Base-by-base conservation (phyloP, 106 monocot species). In the Xerophyta viscosa region DNA sequence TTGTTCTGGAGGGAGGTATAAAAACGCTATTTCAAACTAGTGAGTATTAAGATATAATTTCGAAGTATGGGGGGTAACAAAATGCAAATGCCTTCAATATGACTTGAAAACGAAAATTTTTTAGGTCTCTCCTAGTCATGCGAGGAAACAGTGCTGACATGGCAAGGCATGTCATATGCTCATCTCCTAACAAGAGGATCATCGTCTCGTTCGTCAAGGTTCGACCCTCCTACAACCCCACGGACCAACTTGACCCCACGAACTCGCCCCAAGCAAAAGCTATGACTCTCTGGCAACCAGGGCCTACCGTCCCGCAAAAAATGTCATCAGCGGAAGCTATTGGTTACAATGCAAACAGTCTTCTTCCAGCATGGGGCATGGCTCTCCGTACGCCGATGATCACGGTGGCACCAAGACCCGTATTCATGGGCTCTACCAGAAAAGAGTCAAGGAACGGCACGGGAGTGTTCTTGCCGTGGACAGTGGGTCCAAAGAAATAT, bases 91-190 rank as follows among this genome's bases (percentile, higher is more conserved):
- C 43, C 15, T 29, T 15, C 11, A 1, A 8, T 39, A 7, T 12
- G 39, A 2, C 2, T 15, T 39, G 39, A 39, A 12, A 39, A 1
- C 6, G 39, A 10, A 39, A 39, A 2, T 39, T 10, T 12, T 62
- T 20, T 81, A 96, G 96, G 60, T 98, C 96, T n/a, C 89, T 98
- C 29, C 37, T 98, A 21, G 96, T 98, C 0, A 89, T 98, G 96
- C 89, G 89, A 8, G 96, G 96, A 14, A 89, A 98, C 68, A 98
- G 89, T 9, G 89, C 96, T 6, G 96, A 98, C 56, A 71, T 90
- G 79, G 96, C 96, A n/a, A 72, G 96, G 70, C 96, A 98, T 48
- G 89, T 86, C 0, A 62, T 98, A 20, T 90, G 96, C 66, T 68
- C 89, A 2, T 98, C 96, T 2, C 57, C 73, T 2, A 79, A 79